Conservation (phyloP, 2,329 filamentous ascomycete species). For the Pseudogymnoascus sp. region DNA sequence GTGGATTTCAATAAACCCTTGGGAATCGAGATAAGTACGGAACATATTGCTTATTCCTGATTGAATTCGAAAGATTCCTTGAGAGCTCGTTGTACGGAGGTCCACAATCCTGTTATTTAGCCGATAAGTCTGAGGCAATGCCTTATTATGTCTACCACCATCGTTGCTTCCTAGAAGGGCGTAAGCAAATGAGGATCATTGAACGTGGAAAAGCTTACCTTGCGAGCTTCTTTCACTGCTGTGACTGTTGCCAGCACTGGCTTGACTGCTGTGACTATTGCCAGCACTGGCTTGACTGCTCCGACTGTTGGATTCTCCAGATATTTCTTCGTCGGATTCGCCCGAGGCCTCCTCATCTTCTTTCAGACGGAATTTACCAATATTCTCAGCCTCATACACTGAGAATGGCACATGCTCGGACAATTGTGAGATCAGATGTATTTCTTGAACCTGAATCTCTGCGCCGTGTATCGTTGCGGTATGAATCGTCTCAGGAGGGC, state of each 20-base stretch:
- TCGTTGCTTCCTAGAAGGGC: background rate
- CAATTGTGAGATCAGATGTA: conserved; percentile 55
- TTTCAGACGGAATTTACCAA: conserved; percentile 47
- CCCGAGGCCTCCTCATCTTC: conserved; percentile 39
- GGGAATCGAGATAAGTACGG: conserved; percentile 63
- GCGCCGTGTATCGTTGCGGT: conserved; percentile 68
- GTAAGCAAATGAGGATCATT: background rate
- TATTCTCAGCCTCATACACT: conserved; percentile 61
- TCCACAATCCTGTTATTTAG: conserved; percentile 75
- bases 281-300: background rate
- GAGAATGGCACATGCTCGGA: conserved; percentile 60
- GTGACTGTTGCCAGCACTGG: background rate
- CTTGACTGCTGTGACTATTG: background rate
- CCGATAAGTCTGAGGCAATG: conserved; percentile 34
- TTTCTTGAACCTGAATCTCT: conserved; percentile 63
- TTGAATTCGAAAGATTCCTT: conserved; percentile 81
- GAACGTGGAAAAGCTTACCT: background rate
- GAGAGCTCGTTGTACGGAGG: conserved; percentile 75
- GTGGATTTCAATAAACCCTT: conserved; percentile 86
- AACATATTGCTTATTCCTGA: conserved; percentile 74
- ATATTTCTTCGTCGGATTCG: background rate
- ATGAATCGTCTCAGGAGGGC: conserved; percentile 65
- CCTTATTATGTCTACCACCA: background rate
- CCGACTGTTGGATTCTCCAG: background rate
- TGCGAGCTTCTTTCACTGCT: background rate